Evolutionary conservation across 805 yeast species (phyloP), one percentile per base, ranked within the genome.

Genomic region (Candida khao-thaluensis): DNA sequence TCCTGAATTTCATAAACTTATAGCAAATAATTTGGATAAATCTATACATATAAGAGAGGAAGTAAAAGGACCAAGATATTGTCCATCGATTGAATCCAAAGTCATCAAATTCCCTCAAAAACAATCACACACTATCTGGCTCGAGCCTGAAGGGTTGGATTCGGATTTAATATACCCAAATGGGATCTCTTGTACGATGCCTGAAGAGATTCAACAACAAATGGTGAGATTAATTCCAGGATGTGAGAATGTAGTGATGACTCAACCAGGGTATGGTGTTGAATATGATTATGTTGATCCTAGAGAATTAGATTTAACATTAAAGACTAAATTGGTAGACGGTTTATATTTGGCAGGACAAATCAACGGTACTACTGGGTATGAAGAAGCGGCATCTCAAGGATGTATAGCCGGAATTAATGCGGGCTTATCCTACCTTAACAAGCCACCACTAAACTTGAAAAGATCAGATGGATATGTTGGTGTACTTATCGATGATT

Each of bases 261-360:
- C 83, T 9, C 96, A 90, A 56, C 96, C 97, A 0, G 99, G 97
- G 0, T 93, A 93, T 57, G 99, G 99, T n/a, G 99, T 93, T 2
- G 99, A 93, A 60, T 93, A 93, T 57, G 99, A 93, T 55, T 93
- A 87, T 57, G 82, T 93, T 20, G 96, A 93, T 54, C 99, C 99
- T 2, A 73, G 95, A 47, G 96, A 90, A 54, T 69, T 93, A 40
- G 72, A 72, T 38, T 74, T 71, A 31, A 85, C 95, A 0, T 62
- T 93, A 33, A 96, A 91, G 54, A 87, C 98, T 0, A 89, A 87
- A 52, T 60, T 75, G 3, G 79, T 93, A 2, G 63, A 72, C 8
- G 97, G 97, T 0, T 62, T 93, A 25, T 93, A 65, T 57, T 66
- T 93, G 31, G 99, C 99, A 0, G 99, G 99, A 1, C 99, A 93